Evolutionary conservation across 2,329 filamentous ascomycete genomes (phyloP), one percentile per base, ranked within the genome.

Genomic region (Paraconiothyrium sp.): DNA sequence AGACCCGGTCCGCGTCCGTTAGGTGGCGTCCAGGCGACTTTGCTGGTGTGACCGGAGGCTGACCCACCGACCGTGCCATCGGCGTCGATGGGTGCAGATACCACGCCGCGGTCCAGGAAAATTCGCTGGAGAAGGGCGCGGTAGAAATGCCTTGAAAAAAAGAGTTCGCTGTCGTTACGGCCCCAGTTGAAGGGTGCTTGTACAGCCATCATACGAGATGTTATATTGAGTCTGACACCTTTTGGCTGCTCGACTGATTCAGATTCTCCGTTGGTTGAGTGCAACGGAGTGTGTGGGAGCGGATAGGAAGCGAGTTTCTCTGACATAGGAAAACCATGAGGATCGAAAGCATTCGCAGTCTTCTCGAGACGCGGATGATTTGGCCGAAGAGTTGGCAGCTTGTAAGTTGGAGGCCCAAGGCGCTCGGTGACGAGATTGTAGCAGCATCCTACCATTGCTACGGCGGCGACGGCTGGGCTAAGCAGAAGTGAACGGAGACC

Each of bases 131-230:
- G 83, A 0, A 98, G 84, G 0, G 95, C 92, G 48, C 95, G 91
- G 82, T 91, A 99, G 79, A 95, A 97, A 78, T 99, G 95, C 0
- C 94, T 87, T 0, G 89, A 92, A 82, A 99, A 98, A 81, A 98
- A 99, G 8, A 84, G 85, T 55, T 93, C 90, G 75, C 92, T 96
- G 63, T 97, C 94, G 32, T 85, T 82, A 27, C 84, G 83, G 2
- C 91, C 91, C 95, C 95, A 99, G 81, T 99, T 99, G 62, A 89
- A 85, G 1, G 95, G 94, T 8, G 95, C 95, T 81, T 99, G 95
- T 54, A 96, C 94, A 2, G 94, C 94, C 94, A 98, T 97, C 91
- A 97, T 97, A 48, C 95, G 88, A 0, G 95, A 93, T 4, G 95
- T 99, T 74, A 98, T 97, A 78, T 99, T 98, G 60, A 98, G 84